Evolutionary conservation across 2,329 filamentous ascomycete species (phyloP).

Genomic region (Pseudocercospora crystallina): DNA sequence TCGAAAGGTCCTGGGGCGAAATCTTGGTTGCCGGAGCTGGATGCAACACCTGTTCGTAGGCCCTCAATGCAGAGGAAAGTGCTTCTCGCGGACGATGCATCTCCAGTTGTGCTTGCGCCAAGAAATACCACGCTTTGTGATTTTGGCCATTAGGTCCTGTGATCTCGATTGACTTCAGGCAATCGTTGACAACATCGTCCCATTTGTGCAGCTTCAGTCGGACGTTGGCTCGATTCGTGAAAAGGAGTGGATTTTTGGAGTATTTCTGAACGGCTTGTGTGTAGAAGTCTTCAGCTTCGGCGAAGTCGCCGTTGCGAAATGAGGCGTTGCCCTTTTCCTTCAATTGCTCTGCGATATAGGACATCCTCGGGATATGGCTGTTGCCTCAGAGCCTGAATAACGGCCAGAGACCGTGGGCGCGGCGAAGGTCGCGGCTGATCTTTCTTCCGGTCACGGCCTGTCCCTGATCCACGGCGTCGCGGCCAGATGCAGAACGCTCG

Average conservation of each 20-base stretch:
- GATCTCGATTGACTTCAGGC: constrained; percentile 70
- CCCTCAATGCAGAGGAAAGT: constrained; percentile 65
- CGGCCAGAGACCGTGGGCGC: too few relatives aligned
- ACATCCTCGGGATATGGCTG: constrained; percentile 15
- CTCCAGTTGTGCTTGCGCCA: constrained; percentile 79
- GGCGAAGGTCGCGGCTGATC: background rate
- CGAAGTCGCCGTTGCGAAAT: constrained; percentile 66
- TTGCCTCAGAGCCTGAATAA: too few relatives aligned
- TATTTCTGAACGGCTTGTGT: constrained; percentile 75
- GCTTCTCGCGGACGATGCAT: constrained; percentile 72
- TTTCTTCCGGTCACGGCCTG: too few relatives aligned
- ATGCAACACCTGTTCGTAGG: constrained; percentile 58
- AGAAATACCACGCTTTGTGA: constrained; percentile 75
- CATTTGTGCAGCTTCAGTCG: constrained; percentile 72
- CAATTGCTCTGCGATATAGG: constrained; percentile 45
- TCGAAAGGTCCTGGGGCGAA: constrained; percentile 33
- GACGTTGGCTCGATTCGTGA: constrained; percentile 85
- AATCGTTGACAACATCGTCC: constrained; percentile 75
- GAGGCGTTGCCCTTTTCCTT: constrained; percentile 60
- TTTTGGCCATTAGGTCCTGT: constrained; percentile 46
- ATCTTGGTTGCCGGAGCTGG: constrained; percentile 60
- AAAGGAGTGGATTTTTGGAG: constrained; percentile 73
- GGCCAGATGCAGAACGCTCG: too few relatives aligned
- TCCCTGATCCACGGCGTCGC: too few relatives aligned
- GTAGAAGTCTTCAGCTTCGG: constrained; percentile 67